A percentile compares a stretch with the other conserved stretches of the same genome.
These are phyloP conservation scores for Chrysanthemum lavandulifolium DNA, from an alignment of 129 eudicot species.

Conservation along the genomic window DNA sequence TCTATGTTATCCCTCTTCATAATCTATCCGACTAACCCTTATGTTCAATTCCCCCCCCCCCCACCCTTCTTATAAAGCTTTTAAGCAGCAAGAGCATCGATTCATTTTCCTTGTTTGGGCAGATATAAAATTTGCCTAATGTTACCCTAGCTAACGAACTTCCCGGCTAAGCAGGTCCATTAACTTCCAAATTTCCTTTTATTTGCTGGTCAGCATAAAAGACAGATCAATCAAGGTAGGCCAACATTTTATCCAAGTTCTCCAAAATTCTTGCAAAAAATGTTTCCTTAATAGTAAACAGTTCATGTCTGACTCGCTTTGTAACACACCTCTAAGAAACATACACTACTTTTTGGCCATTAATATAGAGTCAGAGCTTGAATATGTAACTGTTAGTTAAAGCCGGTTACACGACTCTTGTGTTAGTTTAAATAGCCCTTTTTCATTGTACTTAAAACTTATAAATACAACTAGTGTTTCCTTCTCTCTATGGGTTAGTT, in stretches of 20 bases:
- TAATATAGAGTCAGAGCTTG: too few relatives aligned
- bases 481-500: too few relatives aligned
- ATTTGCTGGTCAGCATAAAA: not conserved
- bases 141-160: not conserved
- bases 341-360: not conserved
- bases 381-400: too few relatives aligned
- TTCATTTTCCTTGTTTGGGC: not conserved
- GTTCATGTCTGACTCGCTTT: not conserved
- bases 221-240: not conserved
- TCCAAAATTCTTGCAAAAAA: not conserved
- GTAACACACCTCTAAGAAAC: constrained; percentile 1
- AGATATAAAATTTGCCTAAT: not conserved
- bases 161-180: not conserved
- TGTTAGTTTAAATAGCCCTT: too few relatives aligned
- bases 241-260: not conserved
- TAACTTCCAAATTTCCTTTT: constrained; percentile 1
- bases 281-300: not conserved
- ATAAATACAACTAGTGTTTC: too few relatives aligned
- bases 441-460: too few relatives aligned
- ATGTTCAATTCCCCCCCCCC: not conserved
- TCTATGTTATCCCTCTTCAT: not conserved
- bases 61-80: not conserved
- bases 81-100: not conserved
- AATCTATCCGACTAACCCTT: not conserved
- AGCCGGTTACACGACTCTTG: too few relatives aligned